phyloP scores from a whole-genome alignment of 139 green algal genomes.

The Haematococcus sp. region DNA sequence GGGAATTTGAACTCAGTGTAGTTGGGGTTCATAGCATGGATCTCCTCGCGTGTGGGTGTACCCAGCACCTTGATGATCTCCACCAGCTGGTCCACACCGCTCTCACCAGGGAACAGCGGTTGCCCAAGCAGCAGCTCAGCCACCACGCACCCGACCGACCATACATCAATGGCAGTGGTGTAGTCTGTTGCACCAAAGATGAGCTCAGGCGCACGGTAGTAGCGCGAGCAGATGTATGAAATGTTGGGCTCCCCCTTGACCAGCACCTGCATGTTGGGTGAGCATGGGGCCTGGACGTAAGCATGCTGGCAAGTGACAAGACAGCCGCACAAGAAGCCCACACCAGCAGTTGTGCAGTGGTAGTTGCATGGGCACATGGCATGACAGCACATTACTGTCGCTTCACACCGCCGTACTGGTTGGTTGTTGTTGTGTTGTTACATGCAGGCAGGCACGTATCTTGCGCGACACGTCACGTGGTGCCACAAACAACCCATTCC shows the following conservation, averaged over 20 bases:
- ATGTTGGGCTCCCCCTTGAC: constrained; percentile 97
- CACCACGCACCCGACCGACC: constrained; percentile 96
- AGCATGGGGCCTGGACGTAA: background rate
- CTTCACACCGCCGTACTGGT: background rate
- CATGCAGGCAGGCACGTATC: no score
- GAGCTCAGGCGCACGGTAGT: constrained; percentile 96
- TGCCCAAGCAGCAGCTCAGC: constrained; percentile 96
- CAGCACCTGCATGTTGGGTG: constrained; percentile 55
- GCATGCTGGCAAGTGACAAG: background rate
- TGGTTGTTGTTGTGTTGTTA: no score
- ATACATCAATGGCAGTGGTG: constrained; percentile 97
- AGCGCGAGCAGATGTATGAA: constrained; percentile 98
- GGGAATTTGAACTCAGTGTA: constrained; percentile 99
- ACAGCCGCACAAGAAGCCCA: no score
- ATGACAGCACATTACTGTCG: background rate
- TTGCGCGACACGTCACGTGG: no score
- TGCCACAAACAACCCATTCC: background rate
- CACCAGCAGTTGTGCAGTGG: background rate
- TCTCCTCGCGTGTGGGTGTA: constrained; percentile 93
- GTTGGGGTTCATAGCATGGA: constrained; percentile 99
- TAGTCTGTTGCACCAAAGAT: constrained; percentile 99
- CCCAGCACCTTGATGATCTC: constrained; percentile 99
- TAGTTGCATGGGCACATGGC: background rate
- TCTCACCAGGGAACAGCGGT: constrained; percentile 91
- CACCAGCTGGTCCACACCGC: constrained; percentile 97